Percentiles rank a stretch among this genome's conserved stretches.
Evolutionary conservation across 78 protist species (phyloP).

Genomic region (Polysphondylium violaceum): DNA sequence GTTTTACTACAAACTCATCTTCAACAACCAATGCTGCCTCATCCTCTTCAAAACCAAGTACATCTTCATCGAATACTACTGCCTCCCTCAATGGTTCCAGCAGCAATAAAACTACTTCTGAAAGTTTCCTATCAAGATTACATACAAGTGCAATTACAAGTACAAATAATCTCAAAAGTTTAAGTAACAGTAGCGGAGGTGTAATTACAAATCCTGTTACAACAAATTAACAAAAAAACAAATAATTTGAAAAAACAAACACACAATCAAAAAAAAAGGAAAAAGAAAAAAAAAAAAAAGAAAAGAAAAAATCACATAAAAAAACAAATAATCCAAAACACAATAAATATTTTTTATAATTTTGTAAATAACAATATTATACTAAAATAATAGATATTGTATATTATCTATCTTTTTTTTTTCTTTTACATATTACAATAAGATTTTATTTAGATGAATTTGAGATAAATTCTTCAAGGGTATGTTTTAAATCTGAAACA

Average conservation of each 20-base stretch:
- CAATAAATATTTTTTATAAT: too few relatives aligned
- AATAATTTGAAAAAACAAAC: not conserved
- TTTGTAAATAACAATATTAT: too few relatives aligned
- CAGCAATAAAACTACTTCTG: slow-evolving; percentile 4
- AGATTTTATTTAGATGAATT: too few relatives aligned
- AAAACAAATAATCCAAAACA: not conserved
- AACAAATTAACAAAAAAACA: not conserved
- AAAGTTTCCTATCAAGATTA: slow-evolving; percentile 42
- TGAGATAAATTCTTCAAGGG: too few relatives aligned
- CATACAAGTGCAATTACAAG: slow-evolving; percentile 44
- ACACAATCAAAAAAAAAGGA: not conserved
- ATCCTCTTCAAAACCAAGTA: not conserved
- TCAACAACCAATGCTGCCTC: not conserved
- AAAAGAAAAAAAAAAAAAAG: too few relatives aligned
- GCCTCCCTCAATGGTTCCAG: not conserved
- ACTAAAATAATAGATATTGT: too few relatives aligned
- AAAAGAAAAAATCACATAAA: not conserved
- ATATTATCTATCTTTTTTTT: too few relatives aligned
- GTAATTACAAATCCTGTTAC: slow-evolving; percentile 1
- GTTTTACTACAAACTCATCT: slow-evolving; percentile 23
- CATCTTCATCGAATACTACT: slow-evolving; percentile 26
- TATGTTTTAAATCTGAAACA: too few relatives aligned
- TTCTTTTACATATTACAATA: too few relatives aligned
- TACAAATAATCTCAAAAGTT: slow-evolving; percentile 25
- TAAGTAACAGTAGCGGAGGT: slow-evolving; percentile 3